A percentile compares a stretch with the other conserved stretches of the same genome.
phyloP scores from a whole-genome alignment of 169 alveolate species.

The Plasmodium adleri region DNA sequence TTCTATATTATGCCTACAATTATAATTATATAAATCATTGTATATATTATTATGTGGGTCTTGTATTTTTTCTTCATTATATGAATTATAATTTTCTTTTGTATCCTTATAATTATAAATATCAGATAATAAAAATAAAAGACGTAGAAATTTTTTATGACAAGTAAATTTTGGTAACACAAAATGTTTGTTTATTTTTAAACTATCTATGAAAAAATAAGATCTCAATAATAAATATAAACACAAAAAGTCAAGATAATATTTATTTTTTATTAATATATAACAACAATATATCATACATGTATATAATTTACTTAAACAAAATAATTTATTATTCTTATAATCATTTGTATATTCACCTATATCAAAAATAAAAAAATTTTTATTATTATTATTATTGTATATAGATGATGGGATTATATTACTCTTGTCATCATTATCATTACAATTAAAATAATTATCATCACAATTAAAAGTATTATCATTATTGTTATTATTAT shows the following conservation, averaged over 20 bases:
- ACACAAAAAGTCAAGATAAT: slow-evolving; percentile 46
- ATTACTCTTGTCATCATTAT: no score
- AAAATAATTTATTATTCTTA: background rate
- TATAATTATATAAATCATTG: background rate
- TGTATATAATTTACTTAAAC: slow-evolving; percentile 20
- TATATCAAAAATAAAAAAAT: slow-evolving; percentile 2
- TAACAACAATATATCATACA: slow-evolving; percentile 21
- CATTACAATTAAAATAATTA: no score
- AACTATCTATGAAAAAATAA: slow-evolving; percentile 21
- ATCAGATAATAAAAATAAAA: slow-evolving; percentile 24
- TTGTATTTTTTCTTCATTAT: no score
- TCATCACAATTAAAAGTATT: no score
- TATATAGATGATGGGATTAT: no score
- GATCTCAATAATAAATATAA: slow-evolving; percentile 39
- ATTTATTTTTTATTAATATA: slow-evolving; percentile 42
- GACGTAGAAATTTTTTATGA: slow-evolving; percentile 25
- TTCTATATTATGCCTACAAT: background rate
- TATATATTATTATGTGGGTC: background rate
- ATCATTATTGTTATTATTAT: background rate
- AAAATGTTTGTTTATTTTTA: slow-evolving; percentile 8
- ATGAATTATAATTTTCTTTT: no score
- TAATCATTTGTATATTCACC: background rate
- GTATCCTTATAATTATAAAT: background rate
- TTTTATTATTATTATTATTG: background rate
- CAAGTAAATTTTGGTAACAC: slow-evolving; percentile 12